Evolutionary conservation across 305 asterid genomes (phyloP).

Genomic region (Nicotiana rustica): DNA sequence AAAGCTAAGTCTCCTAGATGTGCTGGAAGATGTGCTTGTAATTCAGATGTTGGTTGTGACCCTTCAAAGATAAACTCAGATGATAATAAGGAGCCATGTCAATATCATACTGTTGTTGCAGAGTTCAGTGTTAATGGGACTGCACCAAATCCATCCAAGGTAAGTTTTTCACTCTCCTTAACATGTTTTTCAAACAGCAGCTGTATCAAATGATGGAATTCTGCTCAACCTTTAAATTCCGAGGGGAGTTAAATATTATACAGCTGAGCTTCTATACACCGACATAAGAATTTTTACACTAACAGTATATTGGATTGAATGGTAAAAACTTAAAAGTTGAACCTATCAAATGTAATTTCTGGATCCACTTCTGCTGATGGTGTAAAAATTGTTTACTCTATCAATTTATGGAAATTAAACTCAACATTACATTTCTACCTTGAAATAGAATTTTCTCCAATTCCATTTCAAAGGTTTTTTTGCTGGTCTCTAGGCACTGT

Average conservation of each 20-base stretch:
- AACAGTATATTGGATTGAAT: no score
- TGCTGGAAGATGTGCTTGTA: slow-evolving; percentile 87
- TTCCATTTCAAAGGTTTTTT: neutral
- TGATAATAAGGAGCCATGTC: slow-evolving; percentile 66
- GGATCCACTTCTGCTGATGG: no score
- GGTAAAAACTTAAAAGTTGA: no score
- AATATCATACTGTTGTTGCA: slow-evolving; percentile 69
- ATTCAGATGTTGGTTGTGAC: slow-evolving; percentile 85
- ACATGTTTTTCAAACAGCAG: neutral
- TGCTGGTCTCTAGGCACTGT: neutral
- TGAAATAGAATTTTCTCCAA: neutral
- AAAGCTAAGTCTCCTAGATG: slow-evolving; percentile 74
- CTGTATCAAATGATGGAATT: neutral
- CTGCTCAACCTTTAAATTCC: neutral
- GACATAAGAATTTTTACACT: no score
- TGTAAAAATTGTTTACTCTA: no score
- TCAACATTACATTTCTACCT: neutral
- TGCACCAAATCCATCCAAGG: slow-evolving; percentile 73
- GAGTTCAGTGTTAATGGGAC: slow-evolving; percentile 90
- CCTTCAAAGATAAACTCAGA: slow-evolving; percentile 72
- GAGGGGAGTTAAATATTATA: neutral
- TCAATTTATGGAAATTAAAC: no score
- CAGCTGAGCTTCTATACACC: no score
- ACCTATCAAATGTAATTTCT: no score
- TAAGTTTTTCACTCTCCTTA: slow-evolving; percentile 35